Percentiles rank a stretch among this genome's conserved stretches.
Conservation (phyloP, 208 protist species). For the Trypanosoma platydactyli region DNA sequence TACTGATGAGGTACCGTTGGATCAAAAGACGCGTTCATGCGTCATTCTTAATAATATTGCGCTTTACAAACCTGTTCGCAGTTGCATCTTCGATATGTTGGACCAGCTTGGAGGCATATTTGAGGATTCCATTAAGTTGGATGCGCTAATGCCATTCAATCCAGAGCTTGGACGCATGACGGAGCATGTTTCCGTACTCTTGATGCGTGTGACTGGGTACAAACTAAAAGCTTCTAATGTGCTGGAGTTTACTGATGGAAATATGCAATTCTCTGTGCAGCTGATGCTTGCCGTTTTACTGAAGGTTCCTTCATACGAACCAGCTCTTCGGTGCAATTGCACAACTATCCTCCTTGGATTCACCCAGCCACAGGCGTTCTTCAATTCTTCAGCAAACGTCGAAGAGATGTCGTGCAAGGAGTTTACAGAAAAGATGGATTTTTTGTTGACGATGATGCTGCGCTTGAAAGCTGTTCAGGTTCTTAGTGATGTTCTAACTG, state of each 20-base stretch:
- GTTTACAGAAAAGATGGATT: slow-evolving; percentile 90
- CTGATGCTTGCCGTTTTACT: slow-evolving; percentile 89
- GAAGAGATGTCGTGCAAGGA: slow-evolving; percentile 78
- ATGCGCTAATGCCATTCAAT: slow-evolving; percentile 86
- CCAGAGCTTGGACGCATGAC: slow-evolving; percentile 92
- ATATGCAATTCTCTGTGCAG: slow-evolving; percentile 91
- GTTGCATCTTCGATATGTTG: slow-evolving; percentile 70
- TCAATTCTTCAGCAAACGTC: slow-evolving; percentile 50
- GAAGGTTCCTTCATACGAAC: slow-evolving; percentile 91
- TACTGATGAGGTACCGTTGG: slow-evolving; percentile 63
- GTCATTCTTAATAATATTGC: slow-evolving; percentile 90
- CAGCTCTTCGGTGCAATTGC: slow-evolving; percentile 87
- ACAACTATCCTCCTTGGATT: slow-evolving; percentile 86
- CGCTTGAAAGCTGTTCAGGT: slow-evolving; percentile 84
- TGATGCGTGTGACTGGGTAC: slow-evolving; percentile 89
- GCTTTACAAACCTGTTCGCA: slow-evolving; percentile 66
- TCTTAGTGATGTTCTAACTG: slow-evolving; percentile 73
- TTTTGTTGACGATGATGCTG: slow-evolving; percentile 84
- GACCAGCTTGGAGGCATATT: slow-evolving; percentile 83
- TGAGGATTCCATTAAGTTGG: slow-evolving; percentile 81
- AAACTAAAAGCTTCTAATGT: slow-evolving; percentile 87
- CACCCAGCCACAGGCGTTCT: slow-evolving; percentile 91
- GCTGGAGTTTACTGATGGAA: slow-evolving; percentile 88
- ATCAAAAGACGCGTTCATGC: slow-evolving; percentile 83
- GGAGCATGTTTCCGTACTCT: slow-evolving; percentile 90